Evolutionary conservation across 148 eudicot species (phyloP), one percentile per base, ranked within the genome.

Genomic region (Suaeda aralocaspica): DNA sequence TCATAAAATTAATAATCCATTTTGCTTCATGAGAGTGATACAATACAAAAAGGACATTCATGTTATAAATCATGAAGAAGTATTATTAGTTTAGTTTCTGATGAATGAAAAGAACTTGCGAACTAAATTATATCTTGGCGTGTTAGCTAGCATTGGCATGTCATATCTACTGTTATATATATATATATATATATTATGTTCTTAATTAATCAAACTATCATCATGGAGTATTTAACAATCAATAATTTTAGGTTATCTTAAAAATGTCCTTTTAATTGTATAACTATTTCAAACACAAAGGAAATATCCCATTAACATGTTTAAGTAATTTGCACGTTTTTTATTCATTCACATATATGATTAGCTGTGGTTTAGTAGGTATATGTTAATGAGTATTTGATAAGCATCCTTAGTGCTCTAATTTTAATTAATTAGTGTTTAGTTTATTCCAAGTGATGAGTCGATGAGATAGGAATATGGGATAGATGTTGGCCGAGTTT

Each of bases 91-190:
- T n/a, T 56, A 25, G 7, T 10, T 56, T 46, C 66, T 45, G 0
- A 24, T 30, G 49, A 30, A 22, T 39, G 75, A 72, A 63, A 72
- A 51, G 18, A 46, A 63, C 45, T 52, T 24, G 2, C 52, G 68
- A 72, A 36, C 75, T 36, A 72, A 72, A 22, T 50, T 44, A 15
- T 28, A 6, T 59, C 65, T 70, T 70, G 65, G 30, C 65, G 42
- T 70, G 73, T 70, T 70, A 58, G 73, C 19, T 58, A 42, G 5
- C 51, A 41, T 42, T 53, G 5, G 21, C n/a, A 59, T 45, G 15
- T 21, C 36, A 16, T 48, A 21, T 67, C 64, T 62, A 62, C 49
- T 64, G 30, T n/a, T n/a, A n/a, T n/a, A n/a, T n/a, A n/a, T n/a
- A n/a, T n/a, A n/a, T n/a, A n/a, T n/a, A n/a, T n/a, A n/a, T n/a